A percentile compares a stretch with the other conserved stretches of the same genome.
phyloP scores from a whole-genome alignment of 2,329 filamentous ascomycete species.

The Teratosphaeriaceae sp. region DNA sequence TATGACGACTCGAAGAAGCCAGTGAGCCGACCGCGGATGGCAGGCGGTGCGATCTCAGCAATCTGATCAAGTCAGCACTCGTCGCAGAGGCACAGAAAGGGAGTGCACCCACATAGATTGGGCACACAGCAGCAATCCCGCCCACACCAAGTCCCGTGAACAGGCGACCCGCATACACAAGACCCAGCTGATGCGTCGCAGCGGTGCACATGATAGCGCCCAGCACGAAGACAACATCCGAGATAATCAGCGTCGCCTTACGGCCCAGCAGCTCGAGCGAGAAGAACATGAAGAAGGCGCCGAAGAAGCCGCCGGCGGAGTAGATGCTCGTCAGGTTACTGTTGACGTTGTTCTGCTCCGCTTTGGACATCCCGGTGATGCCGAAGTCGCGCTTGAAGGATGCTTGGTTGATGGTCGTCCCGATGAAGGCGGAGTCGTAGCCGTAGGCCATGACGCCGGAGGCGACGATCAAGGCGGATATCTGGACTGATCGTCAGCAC shows the following conservation, averaged over 20 bases:
- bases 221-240: constrained; percentile 36
- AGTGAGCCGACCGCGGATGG: constrained; percentile 39
- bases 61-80: too few species aligned
- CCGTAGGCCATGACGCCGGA: constrained; percentile 43
- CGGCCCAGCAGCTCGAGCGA: constrained; percentile 42
- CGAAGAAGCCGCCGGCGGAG: constrained; percentile 47
- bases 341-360: constrained; percentile 30
- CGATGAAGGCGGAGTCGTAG: constrained; percentile 50
- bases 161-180: constrained; percentile 43
- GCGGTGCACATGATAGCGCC: constrained; percentile 42
- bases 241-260: constrained; percentile 38
- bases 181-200: constrained; percentile 37
- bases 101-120: constrained; percentile 37
- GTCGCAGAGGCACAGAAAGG: too few species aligned
- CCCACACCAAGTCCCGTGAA: constrained; percentile 45
- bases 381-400: constrained; percentile 23
- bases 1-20: constrained; percentile 45
- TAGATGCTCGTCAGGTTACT: constrained; percentile 44
- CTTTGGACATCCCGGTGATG: constrained; percentile 26
- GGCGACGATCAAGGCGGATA: constrained; percentile 44
- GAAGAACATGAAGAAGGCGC: constrained; percentile 45
- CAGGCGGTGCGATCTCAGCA: constrained; percentile 30
- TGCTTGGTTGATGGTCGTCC: constrained; percentile 45
- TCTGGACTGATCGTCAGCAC: too few species aligned
- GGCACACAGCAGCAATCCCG: constrained; percentile 38